A percentile compares a stretch with the other conserved stretches of the same genome.
Evolutionary conservation across 208 protist species (phyloP).

Genomic region (Leishmania amazonensis): DNA sequence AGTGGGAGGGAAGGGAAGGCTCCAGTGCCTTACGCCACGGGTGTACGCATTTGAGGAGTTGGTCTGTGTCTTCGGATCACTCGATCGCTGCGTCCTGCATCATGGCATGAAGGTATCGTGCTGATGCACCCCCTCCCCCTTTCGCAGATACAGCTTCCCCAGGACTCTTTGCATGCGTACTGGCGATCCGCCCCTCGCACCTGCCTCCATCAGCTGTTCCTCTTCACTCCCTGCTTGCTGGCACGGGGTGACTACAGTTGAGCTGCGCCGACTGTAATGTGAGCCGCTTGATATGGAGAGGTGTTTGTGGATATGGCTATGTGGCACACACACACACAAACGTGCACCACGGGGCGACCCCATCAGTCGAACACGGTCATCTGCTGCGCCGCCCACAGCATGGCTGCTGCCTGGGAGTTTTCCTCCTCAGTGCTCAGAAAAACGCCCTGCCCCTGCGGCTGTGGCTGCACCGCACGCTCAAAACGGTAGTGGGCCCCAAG

Average conservation of each 20-base stretch:
- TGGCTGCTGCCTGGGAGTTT: neutral
- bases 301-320: neutral
- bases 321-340: neutral
- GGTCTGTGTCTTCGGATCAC: neutral
- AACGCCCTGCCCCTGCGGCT: neutral
- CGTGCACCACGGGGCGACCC: neutral
- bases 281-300: neutral
- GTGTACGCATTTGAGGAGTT: neutral
- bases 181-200: neutral
- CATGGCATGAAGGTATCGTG: neutral
- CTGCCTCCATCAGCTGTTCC: neutral
- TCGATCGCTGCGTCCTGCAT: neutral
- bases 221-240: neutral
- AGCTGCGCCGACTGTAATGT: neutral
- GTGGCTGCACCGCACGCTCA: constrained; percentile 13
- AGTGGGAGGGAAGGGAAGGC: constrained; percentile 2
- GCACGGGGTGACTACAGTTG: neutral
- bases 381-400: constrained; percentile 14
- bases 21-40: neutral
- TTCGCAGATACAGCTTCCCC: neutral
- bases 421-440: neutral
- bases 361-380: neutral
- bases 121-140: neutral
- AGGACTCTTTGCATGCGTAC: neutral
- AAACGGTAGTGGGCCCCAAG: neutral